Conservation (phyloP, 805 yeast species). For the Ogataea naganishii region DNA sequence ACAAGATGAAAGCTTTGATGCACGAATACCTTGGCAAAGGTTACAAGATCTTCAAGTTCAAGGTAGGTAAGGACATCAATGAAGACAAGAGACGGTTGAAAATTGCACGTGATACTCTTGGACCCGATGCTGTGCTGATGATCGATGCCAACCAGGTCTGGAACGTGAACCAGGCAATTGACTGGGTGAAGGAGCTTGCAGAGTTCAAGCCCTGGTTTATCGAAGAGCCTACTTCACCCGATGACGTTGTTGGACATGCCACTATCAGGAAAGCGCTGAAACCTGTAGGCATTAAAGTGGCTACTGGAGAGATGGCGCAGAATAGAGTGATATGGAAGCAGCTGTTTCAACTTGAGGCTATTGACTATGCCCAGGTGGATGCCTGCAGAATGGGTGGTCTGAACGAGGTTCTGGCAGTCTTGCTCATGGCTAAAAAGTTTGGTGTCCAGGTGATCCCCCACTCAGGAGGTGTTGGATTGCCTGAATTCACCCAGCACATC, state of each 20-base stretch:
- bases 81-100: conserved; percentile 27
- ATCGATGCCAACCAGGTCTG: conserved; percentile 19
- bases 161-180: conserved; percentile 17
- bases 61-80: conserved; percentile 29
- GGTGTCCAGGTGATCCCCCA: conserved; percentile 15
- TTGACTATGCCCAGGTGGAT: conserved; percentile 16
- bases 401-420: conserved; percentile 14
- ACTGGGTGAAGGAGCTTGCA: conserved; percentile 12
- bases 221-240: conserved; percentile 19
- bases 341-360: conserved; percentile 14
- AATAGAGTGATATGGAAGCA: conserved; percentile 18
- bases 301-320: conserved; percentile 19
- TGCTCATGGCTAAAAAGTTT: conserved; percentile 14
- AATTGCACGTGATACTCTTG: conserved; percentile 31
- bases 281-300: conserved; percentile 13
- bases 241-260: conserved; percentile 15
- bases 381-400: conserved; percentile 16
- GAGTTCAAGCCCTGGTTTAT: conserved; percentile 15
- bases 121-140: conserved; percentile 23
- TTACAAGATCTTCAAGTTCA: conserved; percentile 31
- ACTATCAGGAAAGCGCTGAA: conserved; percentile 14
- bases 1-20: conserved; percentile 27
- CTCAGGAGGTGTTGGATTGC: conserved; percentile 16
- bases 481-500: conserved; percentile 15
- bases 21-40: conserved; percentile 27